These are phyloP conservation scores for Magnolia sinica DNA, from an alignment of 164 flowering plant species.

Conservation along the genomic window DNA sequence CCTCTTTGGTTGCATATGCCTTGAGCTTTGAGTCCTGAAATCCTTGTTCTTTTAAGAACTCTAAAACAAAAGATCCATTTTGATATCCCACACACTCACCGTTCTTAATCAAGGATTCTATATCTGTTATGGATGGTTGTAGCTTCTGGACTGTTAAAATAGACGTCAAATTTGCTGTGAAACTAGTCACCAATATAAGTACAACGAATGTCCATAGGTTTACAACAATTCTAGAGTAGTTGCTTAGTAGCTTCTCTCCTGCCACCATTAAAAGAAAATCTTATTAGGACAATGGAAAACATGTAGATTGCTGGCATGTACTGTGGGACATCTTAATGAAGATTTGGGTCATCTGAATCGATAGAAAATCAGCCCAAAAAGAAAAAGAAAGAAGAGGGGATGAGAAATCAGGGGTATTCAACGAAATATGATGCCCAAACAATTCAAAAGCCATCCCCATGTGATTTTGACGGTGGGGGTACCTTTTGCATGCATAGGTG, in stretches of 20 bases:
- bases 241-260: neutral
- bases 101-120: neutral
- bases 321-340: no score
- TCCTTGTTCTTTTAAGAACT: neutral
- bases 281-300: neutral
- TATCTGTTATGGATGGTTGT: slow-evolving; percentile 4
- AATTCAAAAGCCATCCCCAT: no score
- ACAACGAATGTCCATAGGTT: neutral
- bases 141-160: slow-evolving; percentile 4
- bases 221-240: neutral
- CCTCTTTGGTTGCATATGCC: neutral
- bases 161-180: slow-evolving; percentile 6
- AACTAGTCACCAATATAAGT: neutral
- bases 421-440: no score
- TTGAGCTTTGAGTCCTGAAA: neutral
- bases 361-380: no score
- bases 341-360: no score
- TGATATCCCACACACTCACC: slow-evolving; percentile 8
- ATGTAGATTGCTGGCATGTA: no score
- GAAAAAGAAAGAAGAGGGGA: neutral
- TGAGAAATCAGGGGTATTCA: no score
- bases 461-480: no score
- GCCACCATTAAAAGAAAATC: neutral
- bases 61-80: neutral
- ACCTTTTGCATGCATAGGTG: no score